A percentile compares a stretch with the other conserved stretches of the same genome.
Evolutionary conservation across 2,329 filamentous ascomycete species (phyloP).

Genomic region (Chaetomium olivaceum): DNA sequence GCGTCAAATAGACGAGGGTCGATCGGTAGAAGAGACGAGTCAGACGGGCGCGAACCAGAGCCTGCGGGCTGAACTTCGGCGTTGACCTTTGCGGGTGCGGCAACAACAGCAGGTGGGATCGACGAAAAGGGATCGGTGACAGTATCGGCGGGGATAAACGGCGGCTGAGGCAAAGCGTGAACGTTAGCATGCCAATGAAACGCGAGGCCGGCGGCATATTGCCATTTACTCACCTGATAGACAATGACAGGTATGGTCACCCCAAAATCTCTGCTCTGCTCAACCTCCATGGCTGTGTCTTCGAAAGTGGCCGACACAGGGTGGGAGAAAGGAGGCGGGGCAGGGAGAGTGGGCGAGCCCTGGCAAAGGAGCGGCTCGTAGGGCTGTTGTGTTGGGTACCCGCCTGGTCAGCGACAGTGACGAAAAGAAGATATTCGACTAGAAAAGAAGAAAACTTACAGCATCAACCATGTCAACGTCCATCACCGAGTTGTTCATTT

Average conservation of each 20-base stretch:
- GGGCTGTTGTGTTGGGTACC: neutral
- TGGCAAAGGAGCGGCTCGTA: constrained; percentile 1
- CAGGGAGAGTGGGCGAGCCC: neutral
- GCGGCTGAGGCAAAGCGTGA: neutral
- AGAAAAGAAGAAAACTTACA: neutral
- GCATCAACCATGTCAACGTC: neutral
- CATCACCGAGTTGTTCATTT: neutral
- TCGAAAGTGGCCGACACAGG: constrained; percentile 7
- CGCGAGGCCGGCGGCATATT: neutral
- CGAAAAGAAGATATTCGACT: neutral
- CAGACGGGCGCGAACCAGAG: neutral
- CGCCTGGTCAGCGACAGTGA: neutral
- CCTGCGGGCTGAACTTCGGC: neutral
- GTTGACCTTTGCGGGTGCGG: neutral
- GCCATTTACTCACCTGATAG: neutral
- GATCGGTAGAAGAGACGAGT: neutral
- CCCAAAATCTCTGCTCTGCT: neutral
- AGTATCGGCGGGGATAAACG: neutral
- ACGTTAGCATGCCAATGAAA: neutral
- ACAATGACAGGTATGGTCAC: neutral
- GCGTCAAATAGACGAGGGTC: neutral
- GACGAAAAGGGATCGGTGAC: neutral
- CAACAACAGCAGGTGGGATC: neutral
- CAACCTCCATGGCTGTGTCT: constrained; percentile 8
- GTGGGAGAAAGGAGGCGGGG: neutral